Conservation (phyloP, 164 flowering plant species). For the Berberis vulgaris region DNA sequence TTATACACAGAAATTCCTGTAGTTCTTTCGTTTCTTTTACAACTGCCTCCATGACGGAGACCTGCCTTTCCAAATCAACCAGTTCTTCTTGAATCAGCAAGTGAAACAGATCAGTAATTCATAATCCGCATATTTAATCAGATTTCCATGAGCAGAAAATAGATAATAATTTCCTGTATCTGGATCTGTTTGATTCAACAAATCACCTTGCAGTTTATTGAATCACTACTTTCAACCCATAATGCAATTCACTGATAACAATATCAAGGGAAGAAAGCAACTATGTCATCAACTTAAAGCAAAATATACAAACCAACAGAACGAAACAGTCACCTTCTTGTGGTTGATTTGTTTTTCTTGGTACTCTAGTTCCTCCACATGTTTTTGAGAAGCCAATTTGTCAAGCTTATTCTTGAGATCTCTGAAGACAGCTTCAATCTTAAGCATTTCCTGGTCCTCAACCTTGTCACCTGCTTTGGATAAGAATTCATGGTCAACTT, state of each 20-base stretch:
- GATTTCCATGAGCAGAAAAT: too few relatives aligned
- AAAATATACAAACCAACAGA: background rate
- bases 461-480: conserved; percentile 14
- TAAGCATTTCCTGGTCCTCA: conserved; percentile 9
- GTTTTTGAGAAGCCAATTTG: conserved; percentile 25
- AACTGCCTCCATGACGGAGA: conserved; percentile 36
- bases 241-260: background rate
- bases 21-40: conserved; percentile 38
- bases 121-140: background rate
- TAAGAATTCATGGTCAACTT: background rate
- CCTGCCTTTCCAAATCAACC: conserved; percentile 32
- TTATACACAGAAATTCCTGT: conserved; percentile 46
- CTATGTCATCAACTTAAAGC: background rate
- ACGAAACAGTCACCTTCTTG: conserved; percentile 33
- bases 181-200: too few relatives aligned
- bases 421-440: conserved; percentile 15
- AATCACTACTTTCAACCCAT: too few relatives aligned
- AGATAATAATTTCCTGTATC: too few relatives aligned
- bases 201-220: too few relatives aligned
- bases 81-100: conserved; percentile 47
- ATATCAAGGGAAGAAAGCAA: background rate
- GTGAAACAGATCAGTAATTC: background rate
- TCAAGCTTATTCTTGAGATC: conserved; percentile 35
- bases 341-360: conserved; percentile 28
- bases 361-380: conserved; percentile 31